Evolutionary conservation across 352 stramenopile genomes (phyloP), one percentile per base, ranked within the genome.

Genomic region (Phytophthora sp.): DNA sequence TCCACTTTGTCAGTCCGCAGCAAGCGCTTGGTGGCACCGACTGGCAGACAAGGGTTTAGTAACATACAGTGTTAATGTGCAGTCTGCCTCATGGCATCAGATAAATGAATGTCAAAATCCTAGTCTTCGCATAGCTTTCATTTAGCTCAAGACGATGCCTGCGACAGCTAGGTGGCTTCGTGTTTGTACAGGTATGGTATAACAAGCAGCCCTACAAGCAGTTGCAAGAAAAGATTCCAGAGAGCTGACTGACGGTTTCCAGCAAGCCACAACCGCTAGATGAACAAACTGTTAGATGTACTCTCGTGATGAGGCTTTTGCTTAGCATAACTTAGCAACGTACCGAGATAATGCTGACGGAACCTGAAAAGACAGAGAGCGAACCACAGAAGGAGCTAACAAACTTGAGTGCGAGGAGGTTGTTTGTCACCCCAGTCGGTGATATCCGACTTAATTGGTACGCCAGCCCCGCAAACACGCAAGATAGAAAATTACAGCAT

Each of bases 311-410:
- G n/a, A n/a, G n/a, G n/a, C n/a, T n/a, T n/a, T n/a, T n/a, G n/a
- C n/a, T n/a, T n/a, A n/a, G n/a, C 2, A 38, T n/a, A 32, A 49
- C 6, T n/a, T n/a, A n/a, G n/a, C n/a, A n/a, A 60, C 62, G 20
- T 59, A 91, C 80, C 65, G 77, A 83, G 20, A 76, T 69, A 35
- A 82, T 72, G 18, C 69, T 88, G 23, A 91, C 74, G 18, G 74
- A 44, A 1, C 68, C 78, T 12, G 78, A 89, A 54, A 91, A 90
- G 39, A 73, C 77, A 28, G 82, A 91, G 18, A 91, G 35, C 4
- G 82, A 91, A 15, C 82, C 82, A 54, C 82, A 91, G 26, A 91
- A 91, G 4, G 82, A 91, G 15, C 76, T 88, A n/a, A 89, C 82
- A 62, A 91, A 91, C 65, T 91, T 91, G 55, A 85, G 64, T 17